A percentile compares a stretch with the other conserved stretches of the same genome.
These are phyloP conservation scores for Termitomyces sp. DNA, from an alignment of 768 basidiomycete genomes.

Conservation along the genomic window DNA sequence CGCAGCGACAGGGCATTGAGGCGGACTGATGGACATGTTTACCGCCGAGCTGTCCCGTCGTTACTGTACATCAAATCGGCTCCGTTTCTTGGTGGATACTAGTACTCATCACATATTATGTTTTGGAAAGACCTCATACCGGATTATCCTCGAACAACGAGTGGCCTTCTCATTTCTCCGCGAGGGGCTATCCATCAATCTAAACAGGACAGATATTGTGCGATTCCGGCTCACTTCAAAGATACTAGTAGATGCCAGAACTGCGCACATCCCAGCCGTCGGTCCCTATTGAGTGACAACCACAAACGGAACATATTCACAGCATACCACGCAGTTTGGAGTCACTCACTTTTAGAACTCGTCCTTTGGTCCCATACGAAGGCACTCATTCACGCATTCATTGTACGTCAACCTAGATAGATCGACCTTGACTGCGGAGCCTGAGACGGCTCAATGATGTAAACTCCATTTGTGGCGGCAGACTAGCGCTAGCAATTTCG, in stretches of 20 bases:
- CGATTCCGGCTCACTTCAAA: neutral
- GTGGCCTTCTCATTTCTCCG: neutral
- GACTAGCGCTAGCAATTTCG: neutral
- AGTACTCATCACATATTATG: neutral
- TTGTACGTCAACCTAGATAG: neutral
- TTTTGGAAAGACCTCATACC: neutral
- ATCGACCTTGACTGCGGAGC: neutral
- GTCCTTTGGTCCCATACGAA: neutral
- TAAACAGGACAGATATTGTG: neutral
- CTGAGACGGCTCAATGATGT: neutral
- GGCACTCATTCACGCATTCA: neutral
- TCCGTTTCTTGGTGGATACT: neutral
- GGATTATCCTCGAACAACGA: neutral
- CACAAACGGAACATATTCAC: neutral
- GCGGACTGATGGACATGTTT: neutral
- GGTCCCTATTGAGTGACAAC: neutral
- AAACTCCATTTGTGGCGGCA: neutral
- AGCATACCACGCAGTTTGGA: neutral
- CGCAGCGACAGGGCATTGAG: neutral
- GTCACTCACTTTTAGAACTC: neutral
- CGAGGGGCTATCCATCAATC: neutral
- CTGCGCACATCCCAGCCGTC: neutral
- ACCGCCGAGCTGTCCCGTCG: no score
- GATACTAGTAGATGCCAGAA: neutral
- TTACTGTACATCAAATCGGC: no score